phyloP scores from a whole-genome alignment of 2,329 filamentous ascomycete species.

The Calonectria multiphialidica region DNA sequence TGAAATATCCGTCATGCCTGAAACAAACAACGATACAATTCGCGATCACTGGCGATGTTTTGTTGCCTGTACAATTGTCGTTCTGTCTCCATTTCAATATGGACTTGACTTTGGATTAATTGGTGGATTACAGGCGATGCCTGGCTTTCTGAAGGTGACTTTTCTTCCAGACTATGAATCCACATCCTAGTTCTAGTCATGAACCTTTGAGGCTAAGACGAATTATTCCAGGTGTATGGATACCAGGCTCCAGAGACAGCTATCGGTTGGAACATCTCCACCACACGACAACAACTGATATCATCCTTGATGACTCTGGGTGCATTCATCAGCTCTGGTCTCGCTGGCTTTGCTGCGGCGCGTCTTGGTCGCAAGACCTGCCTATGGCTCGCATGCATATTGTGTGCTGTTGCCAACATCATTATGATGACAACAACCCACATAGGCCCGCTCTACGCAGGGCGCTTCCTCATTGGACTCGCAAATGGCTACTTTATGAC shows the following conservation, averaged over 20 bases:
- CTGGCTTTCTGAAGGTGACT: conserved; percentile 34
- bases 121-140: conserved; percentile 38
- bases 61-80: conserved; percentile 33
- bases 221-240: conserved; percentile 30
- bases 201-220: not conserved
- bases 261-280: conserved; percentile 40
- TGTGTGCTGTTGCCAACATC: conserved; percentile 35
- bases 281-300: conserved; percentile 37
- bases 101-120: conserved; percentile 40
- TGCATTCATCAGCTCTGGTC: conserved; percentile 38
- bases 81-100: conserved; percentile 39
- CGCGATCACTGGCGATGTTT: conserved; percentile 39
- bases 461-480: conserved; percentile 34
- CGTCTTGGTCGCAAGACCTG: conserved; percentile 34
- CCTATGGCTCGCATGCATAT: conserved; percentile 34
- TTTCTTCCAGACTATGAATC: not conserved
- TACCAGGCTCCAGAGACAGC: conserved; percentile 35
- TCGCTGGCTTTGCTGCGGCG: conserved; percentile 32
- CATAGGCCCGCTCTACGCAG: conserved; percentile 32
- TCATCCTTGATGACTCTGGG: conserved; percentile 40
- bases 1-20: conserved; percentile 16
- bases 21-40: conserved; percentile 30
- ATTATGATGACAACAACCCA: conserved; percentile 40
- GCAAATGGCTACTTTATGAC: conserved; percentile 42
- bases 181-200: too few species aligned